Base-by-base conservation (phyloP, 2,329 filamentous ascomycete genomes). In the Alternaria hordeiaustralica region DNA sequence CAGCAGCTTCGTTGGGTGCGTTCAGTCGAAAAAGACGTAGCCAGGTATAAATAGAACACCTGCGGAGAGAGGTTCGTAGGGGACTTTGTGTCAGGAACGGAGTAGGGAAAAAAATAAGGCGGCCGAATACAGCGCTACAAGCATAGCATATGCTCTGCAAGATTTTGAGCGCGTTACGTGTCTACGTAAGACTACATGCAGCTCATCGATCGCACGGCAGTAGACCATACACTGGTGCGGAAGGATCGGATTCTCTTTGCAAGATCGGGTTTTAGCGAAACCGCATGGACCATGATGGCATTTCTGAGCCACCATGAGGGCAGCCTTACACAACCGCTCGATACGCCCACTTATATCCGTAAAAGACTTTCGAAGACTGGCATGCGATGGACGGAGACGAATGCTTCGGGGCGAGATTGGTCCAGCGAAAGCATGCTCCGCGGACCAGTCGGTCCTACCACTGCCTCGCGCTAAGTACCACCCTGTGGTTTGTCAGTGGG, bases 181-280 rank as follows among this genome's bases (percentile, higher is more conserved):
- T 46, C 47, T 43, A 46, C 47, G 41, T 54, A 53, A 46, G 13
- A 5, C 28, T 55, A 20, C 36, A 33, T 59, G 26, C 57, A 59
- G 47, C 33, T 21, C 47, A 44, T 53, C n/a, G 36, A 59, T 59
- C 36, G 30, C 33, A 44, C 47, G 18, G 47, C 21, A 59, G 20
- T 23, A 15, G 25, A 20, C 36, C 26, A 46, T 45, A 26, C 15
- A 46, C 41, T 7, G 20, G 36, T 30, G 57, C 49, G 28, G 57
- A 46, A 49, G 20, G 57, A 54, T 59, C 47, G 49, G 49, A 59
- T 54, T 46, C 12, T 59, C 7, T 26, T 30, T 21, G 20, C 26
- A 20, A 45, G 47, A 59, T 59, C 36, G 57, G 57, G 12, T 54
- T 50, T 54, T 30, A 54, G 57, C 47, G 47, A 59, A 59, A 54